Evolutionary conservation across 345 rosid species (phyloP), one percentile per base, ranked within the genome.

Genomic region (Populus alba): DNA sequence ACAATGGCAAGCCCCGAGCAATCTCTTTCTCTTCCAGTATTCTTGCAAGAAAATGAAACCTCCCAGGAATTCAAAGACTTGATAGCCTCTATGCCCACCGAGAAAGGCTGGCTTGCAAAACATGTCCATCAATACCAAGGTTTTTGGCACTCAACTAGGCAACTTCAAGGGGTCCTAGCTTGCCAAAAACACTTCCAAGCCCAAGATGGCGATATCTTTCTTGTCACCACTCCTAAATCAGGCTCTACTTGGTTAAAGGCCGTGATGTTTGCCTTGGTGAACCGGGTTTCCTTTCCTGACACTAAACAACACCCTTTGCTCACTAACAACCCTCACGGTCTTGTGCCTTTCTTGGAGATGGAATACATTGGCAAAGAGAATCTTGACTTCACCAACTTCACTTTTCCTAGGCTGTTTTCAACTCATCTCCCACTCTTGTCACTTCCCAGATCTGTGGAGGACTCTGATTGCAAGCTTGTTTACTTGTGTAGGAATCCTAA

Each of bases 201-300:
- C 65, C 77, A 77, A 8, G 67, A 78, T 10, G 49, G 81, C 23
- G 93, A 91, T 77, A 62, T 88, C 66, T 73, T 87, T 71, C 83
- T 91, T 4, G 87, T 83, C 66, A 86, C 92, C 66, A 78, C 78
- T 62, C 95, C 95, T 10, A 91, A 91, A 74, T 83, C 90, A 57
- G 93, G 93, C 37, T 87, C 92, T 43, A 90, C 92, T 7, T 91
- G 95, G 93, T 70, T 90, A 10, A 90, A 91, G 75, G 87, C 92
- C 6, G 17, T 90, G 0, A 70, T 78, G 20, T 91, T 90, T 43
- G 84, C 92, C 2, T 3, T 90, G 39, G 35, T 88, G 1, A 86
- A 90, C 37, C 78, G 89, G 33, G 53, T 39, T 8, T 71, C 5
- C 18, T n/a, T 70, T 43, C 71, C 83, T 55, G 38, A 80, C 74